These are phyloP conservation scores for Diaporthe longicolla DNA, from an alignment of 2,329 filamentous ascomycete genomes.

Conservation along the genomic window DNA sequence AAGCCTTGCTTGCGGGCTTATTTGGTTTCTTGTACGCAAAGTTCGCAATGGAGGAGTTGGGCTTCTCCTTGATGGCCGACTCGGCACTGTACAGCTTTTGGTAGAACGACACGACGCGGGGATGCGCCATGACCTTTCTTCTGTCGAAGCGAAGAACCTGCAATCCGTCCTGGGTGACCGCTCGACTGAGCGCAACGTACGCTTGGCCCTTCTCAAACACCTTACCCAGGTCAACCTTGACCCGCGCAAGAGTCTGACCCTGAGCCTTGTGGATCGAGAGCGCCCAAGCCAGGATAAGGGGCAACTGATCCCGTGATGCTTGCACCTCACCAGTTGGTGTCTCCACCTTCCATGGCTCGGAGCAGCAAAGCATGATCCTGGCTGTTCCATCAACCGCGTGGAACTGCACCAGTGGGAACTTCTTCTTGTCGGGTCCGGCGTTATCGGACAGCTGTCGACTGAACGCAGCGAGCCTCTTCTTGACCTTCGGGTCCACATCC, in stretches of 20 bases:
- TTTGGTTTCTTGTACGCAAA: constrained; percentile 54
- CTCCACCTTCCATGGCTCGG: constrained; percentile 96
- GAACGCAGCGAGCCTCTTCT: constrained; percentile 70
- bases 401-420: constrained; percentile 90
- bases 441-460: constrained; percentile 57
- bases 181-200: constrained; percentile 95
- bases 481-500: constrained; percentile 57
- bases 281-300: constrained; percentile 96
- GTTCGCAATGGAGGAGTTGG: constrained; percentile 54
- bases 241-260: constrained; percentile 91
- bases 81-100: constrained; percentile 83
- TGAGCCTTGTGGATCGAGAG: constrained; percentile 98
- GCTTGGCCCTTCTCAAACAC: constrained; percentile 98
- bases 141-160: constrained; percentile 92
- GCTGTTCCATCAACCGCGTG: constrained; percentile 82
- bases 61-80: constrained; percentile 50
- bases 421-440: constrained; percentile 60
- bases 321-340: constrained; percentile 95
- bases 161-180: constrained; percentile 87
- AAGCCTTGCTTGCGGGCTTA: constrained; percentile 44
- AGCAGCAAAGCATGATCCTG: constrained; percentile 83
- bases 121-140: constrained; percentile 93
- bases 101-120: constrained; percentile 89
- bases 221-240: constrained; percentile 92
- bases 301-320: constrained; percentile 85